Base-by-base conservation (phyloP, 148 eudicot genomes). In the Hydrangea macrophylla region DNA sequence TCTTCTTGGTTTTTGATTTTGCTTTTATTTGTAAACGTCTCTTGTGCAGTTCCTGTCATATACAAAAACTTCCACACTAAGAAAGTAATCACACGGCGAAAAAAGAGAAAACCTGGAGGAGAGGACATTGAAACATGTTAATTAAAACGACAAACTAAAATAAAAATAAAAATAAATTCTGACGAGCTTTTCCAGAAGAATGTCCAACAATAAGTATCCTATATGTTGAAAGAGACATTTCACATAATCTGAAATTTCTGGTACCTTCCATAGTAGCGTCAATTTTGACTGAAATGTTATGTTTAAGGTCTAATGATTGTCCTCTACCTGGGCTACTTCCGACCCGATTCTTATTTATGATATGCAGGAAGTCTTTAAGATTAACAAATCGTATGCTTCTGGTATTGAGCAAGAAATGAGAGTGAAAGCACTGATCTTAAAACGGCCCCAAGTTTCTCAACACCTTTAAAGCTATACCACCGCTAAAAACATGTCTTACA, bases 1-100 rank as follows among this genome's bases (percentile, higher is more conserved):
- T 85, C 68, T 59, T 71, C 59, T 78, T 81, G n/a, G 26, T 73
- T 67, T 87, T 85, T 2, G 84, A 45, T 73, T 62, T 81, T 62
- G 82, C 79, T 79, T 81, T 81, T 32, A 90, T 69, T 76, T 83
- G 80, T 80, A 90, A 78, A 17, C 96, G 88, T 66, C 90, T 87
- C 59, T 67, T 73, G 69, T 81, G 96, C 76, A 90, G 77, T 75
- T 90, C 96, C 96, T 90, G 74, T 18, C 11, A 70, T n/a, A 35
- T 13, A 28, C 35, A 26, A 62, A 26, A 2, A 7, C 12, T 26
- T n/a, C 6, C 17, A 26, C 10, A 25, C 2, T 50, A 2, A n/a
- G 3, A 31, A 17, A 58, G 28, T 17, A 56, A 6, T 7, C 0
- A 44, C 44, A n/a, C 4, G 33, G 35, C 22, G 3, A 13, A 17